Base-by-base conservation (phyloP, 2,329 filamentous ascomycete genomes). In the Curvularia eragrostidis region DNA sequence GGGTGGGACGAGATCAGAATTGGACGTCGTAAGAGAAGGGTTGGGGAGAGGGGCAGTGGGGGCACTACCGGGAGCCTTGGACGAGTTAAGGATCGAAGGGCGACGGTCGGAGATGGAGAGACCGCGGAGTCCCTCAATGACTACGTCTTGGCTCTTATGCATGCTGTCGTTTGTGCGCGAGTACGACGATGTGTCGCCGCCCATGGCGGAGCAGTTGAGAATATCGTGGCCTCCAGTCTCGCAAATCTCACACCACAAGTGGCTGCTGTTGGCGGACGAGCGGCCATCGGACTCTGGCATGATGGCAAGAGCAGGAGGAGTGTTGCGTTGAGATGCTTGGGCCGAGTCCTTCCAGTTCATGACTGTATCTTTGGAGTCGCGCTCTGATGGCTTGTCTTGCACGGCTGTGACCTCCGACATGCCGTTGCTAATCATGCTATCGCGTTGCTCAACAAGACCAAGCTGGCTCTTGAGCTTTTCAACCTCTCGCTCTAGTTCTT, bases 191-290 rank as follows among this genome's bases (percentile, higher is more conserved):
- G 58, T 58, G 84, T 87, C 76, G 91, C 66, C 66, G 26, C 70
- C 94, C 88, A 97, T 95, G 76, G 92, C 94, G 52, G 91, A 93
- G 82, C 94, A 98, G 21, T 91, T 96, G 55, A 98, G 82, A 59
- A 98, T 97, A 70, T 98, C 94, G 73, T 98, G 94, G 15, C 94
- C 93, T 46, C 87, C 85, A 32, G 91, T 91, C 80, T 97, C 93
- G 79, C 94, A 98, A 61, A 98, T 95, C 79, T 98, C 95, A 78
- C 94, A 98, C 90, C 91, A 96, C 62, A 93, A 84, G 84, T 71
- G 59, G 58, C 87, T 90, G 68, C 84, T 88, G 73, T 93, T 91
- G 38, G 89, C 91, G 13, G 74, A 76, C 5, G 74, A 77, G 32
- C 70, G 73, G 13, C 83, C 82, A 66, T 90, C 89, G 70, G 85